A percentile compares a stretch with the other conserved stretches of the same genome.
Evolutionary conservation across 805 yeast genomes (phyloP).

Genomic region (Yarrowia hollandica): DNA sequence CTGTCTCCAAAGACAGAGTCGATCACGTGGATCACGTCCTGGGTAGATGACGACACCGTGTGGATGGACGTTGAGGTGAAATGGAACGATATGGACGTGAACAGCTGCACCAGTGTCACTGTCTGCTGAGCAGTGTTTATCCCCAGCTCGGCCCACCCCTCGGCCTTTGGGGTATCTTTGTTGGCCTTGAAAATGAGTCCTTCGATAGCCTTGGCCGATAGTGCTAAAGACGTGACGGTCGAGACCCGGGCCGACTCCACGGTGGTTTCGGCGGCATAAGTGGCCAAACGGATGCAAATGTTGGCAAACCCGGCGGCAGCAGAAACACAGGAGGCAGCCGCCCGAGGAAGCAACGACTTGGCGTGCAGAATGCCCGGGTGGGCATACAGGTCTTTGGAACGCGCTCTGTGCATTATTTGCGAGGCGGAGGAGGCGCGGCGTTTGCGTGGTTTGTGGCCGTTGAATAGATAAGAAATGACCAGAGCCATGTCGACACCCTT

Average conservation of each 20-base stretch:
- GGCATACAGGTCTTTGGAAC: conserved; percentile 3
- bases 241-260: conserved; percentile 37
- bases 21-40: conserved; percentile 39
- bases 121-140: conserved; percentile 35
- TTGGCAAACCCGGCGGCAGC: conserved; percentile 37
- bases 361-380: conserved; percentile 11
- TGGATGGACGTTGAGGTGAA: conserved; percentile 36
- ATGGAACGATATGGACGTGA: conserved; percentile 39
- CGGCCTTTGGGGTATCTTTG: conserved; percentile 38
- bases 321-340: conserved; percentile 37
- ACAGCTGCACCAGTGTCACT: conserved; percentile 37
- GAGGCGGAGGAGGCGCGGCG: neutral
- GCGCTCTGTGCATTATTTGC: neutral
- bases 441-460: neutral
- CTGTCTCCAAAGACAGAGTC: conserved; percentile 41
- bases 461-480: neutral
- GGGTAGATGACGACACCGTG: conserved; percentile 35
- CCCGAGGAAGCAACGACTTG: conserved; percentile 36
- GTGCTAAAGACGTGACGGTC: conserved; percentile 36
- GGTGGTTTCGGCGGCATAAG: conserved; percentile 37
- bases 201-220: conserved; percentile 38
- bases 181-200: conserved; percentile 38
- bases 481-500: conserved; percentile 2
- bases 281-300: conserved; percentile 37
- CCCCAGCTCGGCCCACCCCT: conserved; percentile 35